These are phyloP conservation scores for Ceratonia siliqua DNA, from an alignment of 306 rosid species.

Conservation along the genomic window DNA sequence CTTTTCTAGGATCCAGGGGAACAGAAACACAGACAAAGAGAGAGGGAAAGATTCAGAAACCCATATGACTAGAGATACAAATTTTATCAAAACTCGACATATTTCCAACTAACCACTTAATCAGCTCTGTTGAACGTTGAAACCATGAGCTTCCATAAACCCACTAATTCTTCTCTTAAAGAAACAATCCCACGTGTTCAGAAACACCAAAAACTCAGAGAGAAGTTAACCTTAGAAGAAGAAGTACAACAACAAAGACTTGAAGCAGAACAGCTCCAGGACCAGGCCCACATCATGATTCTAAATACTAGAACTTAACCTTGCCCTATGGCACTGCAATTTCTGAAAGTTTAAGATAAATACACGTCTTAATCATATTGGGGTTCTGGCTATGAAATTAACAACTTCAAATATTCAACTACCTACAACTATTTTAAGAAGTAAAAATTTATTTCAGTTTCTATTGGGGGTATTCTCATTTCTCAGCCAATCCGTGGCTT, in stretches of 20 bases:
- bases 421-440: background rate
- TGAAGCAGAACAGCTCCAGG: background rate
- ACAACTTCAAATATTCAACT: background rate
- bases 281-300: background rate
- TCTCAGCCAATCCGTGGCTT: background rate
- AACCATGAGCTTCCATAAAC: slow-evolving; percentile 22
- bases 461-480: too few relatives aligned
- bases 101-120: slow-evolving; percentile 21
- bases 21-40: background rate
- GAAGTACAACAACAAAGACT: background rate
- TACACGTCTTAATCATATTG: background rate
- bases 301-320: background rate
- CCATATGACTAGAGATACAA: background rate
- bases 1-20: slow-evolving; percentile 3
- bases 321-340: background rate
- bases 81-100: background rate
- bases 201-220: background rate
- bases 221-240: background rate
- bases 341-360: background rate
- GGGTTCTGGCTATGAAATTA: background rate
- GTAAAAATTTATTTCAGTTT: background rate
- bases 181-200: slow-evolving; percentile 14
- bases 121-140: slow-evolving; percentile 23
- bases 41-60: slow-evolving; percentile 15
- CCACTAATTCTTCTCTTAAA: background rate